Base-by-base conservation (phyloP, 495 filamentous ascomycete genomes). In the Opeltia flavorubescens region DNA sequence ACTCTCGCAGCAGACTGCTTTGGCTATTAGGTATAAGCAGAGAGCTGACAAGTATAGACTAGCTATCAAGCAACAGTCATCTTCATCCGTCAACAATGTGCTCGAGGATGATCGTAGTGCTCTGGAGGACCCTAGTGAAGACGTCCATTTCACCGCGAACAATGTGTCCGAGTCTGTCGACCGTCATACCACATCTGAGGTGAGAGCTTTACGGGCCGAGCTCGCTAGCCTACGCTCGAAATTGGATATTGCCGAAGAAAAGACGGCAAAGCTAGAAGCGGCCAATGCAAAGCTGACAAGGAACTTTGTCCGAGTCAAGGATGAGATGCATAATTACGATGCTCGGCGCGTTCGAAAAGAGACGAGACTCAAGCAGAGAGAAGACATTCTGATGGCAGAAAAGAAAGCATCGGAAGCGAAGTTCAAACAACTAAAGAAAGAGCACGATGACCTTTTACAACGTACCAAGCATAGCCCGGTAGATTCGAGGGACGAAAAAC, bases 11-110 rank as follows among this genome's bases (percentile, higher is more conserved):
- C 81, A 85, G 53, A 86, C 77, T 3, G 73, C 75, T 6, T 60
- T 86, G n/a, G 74, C 78, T 18, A 53, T 76, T 20, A 72, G 79
- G 36, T 84, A 84, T 59, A 83, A 78, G 53, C 66, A 74, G 30
- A 77, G 83, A 43, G 78, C 80, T 11, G 75, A 75, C 33, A 72
- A 56, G 49, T 85, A 59, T 59, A 71, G 57, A 55, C 70, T 53
- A 53, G 70, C 61, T 34, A 65, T 68, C 53, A 65, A 62, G 24
- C 47, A 67, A 3, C 67, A 73, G 27, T 65, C 68, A 66, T 35
- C 50, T 59, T 38, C 69, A 70, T 21, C 62, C 58, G 40, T 70
- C 65, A 55, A 62, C 64, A 44, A 70, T 71, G n/a, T 56, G 62
- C 53, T 62, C 50, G 48, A 60, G 50, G 43, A 69, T 53, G 50